Evolutionary conservation across 2,329 filamentous ascomycete genomes (phyloP).

Genomic region (Cordyceps tenuipes): DNA sequence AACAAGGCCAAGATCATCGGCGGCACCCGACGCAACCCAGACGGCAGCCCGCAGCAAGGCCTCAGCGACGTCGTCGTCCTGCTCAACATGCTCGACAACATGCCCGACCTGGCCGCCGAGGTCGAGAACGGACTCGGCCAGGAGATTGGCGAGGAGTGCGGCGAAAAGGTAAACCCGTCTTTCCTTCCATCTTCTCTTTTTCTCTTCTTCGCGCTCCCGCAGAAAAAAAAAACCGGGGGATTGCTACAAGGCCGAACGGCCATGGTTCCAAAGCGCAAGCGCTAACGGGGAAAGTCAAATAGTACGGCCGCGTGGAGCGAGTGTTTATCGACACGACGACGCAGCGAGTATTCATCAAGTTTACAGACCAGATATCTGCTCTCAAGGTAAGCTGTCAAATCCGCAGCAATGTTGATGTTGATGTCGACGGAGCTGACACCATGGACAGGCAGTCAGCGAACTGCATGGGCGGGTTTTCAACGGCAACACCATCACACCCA

Average conservation of each 20-base stretch:
- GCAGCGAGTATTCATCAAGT: conserved; percentile 81
- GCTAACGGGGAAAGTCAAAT: background rate
- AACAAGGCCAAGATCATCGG: conserved; percentile 74
- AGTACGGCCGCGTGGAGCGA: conserved; percentile 79
- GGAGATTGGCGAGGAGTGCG: conserved; percentile 92
- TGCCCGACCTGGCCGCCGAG: conserved; percentile 69
- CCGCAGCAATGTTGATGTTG: too few relatives aligned
- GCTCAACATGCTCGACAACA: conserved; percentile 75
- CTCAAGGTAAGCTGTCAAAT: conserved; percentile 51
- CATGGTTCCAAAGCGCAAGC: too few relatives aligned
- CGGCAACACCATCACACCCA: conserved; percentile 73
- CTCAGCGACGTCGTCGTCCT: conserved; percentile 81
- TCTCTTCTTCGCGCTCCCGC: too few relatives aligned
- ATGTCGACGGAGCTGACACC: background rate
- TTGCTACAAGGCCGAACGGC: too few relatives aligned
- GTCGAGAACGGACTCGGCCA: conserved; percentile 71
- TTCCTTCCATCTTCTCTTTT: background rate
- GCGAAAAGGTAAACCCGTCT: conserved; percentile 57
- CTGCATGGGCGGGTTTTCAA: conserved; percentile 83
- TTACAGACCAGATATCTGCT: conserved; percentile 76
- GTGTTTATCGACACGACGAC: conserved; percentile 62
- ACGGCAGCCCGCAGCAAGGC: conserved; percentile 46
- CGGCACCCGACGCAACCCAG: conserved; percentile 44
- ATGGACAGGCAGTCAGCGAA: conserved; percentile 70
- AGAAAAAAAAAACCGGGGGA: too few relatives aligned